Evolutionary conservation across 345 rosid species (phyloP), one percentile per base, ranked within the genome.

Genomic region (Trapa bicornis): DNA sequence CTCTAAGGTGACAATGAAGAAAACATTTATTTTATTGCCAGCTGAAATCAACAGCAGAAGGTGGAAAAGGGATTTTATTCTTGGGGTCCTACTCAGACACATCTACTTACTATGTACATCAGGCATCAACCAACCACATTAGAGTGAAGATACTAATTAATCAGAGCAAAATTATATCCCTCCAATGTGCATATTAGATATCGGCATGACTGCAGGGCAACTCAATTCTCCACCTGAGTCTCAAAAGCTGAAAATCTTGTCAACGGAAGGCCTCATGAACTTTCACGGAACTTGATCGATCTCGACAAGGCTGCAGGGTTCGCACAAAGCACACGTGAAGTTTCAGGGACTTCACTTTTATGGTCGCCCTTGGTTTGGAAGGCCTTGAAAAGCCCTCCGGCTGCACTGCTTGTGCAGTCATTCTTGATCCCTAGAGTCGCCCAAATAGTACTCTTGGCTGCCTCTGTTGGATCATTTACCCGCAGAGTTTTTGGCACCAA

Each of bases 271-370:
- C 33, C 74, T 47, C 41, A 71, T n/a, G 74, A 71, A n/a, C 71
- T 79, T 76, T 92, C 98, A 32, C 78, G 95, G 81, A 92, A 92
- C 68, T 80, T 80, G 65, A 81, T 64, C 35, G 95, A 89, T 78
- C 98, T 85, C 54, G 91, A 92, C 69, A 89, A 64, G 58, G 98
- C 96, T 60, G 98, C 96, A 42, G 96, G 98, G 76, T 92, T 92
- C 50, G 96, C 94, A 47, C 67, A 68, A 72, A 77, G 72, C 29
- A 73, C 72, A 2, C 82, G 81, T 14, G 89, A 78, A 33, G 85
- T 52, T 61, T 87, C 85, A 0, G 78, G 67, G 58, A 74, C 57
- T 16, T 69, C 75, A 62, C 69, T 74, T 76, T 83, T 87, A 67
- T 76, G 79, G 50, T 70, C 66, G 37, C 72, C 75, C 78, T 89